These are phyloP conservation scores for Arabis hirsuta DNA, from an alignment of 345 rosid species.

Conservation along the genomic window DNA sequence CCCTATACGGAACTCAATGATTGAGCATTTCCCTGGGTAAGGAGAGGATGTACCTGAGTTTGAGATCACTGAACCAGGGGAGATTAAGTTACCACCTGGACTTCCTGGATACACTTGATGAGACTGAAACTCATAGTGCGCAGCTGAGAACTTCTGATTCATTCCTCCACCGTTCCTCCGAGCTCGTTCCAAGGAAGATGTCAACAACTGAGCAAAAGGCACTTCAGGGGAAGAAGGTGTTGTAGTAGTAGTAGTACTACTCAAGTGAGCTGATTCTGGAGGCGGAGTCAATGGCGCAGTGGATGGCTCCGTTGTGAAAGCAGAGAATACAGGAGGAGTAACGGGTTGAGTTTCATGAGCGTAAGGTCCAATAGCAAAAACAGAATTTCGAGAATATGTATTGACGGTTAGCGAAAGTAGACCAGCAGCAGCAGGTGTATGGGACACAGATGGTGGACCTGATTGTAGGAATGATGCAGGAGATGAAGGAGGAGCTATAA, in stretches of 20 bases:
- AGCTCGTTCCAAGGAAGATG: conserved; percentile 70
- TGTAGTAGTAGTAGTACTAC: conserved; percentile 19
- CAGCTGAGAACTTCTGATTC: conserved; percentile 61
- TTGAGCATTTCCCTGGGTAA: conserved; percentile 67
- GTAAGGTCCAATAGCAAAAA: conserved; percentile 83
- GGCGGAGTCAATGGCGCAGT: conserved; percentile 96
- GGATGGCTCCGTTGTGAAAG: conserved; percentile 89
- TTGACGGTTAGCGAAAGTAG: conserved; percentile 53
- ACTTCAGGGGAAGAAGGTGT: conserved; percentile 96
- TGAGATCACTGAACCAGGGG: conserved; percentile 82
- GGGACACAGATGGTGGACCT: conserved; percentile 77
- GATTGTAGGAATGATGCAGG: conserved; percentile 97
- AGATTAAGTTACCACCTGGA: conserved; percentile 75
- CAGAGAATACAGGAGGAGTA: conserved; percentile 90
- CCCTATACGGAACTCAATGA: conserved; percentile 61
- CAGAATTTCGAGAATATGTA: conserved; percentile 65
- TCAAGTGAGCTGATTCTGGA: conserved; percentile 59
- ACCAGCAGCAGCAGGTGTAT: conserved; percentile 74
- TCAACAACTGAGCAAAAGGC: conserved; percentile 88
- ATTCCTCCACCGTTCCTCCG: conserved; percentile 55
- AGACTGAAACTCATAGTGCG: conserved; percentile 56
- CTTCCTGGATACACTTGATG: conserved; percentile 72
- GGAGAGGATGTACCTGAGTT: conserved; percentile 73
- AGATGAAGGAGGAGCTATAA: conserved; percentile 94
- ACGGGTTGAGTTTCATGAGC: conserved; percentile 95